A percentile compares a stretch with the other conserved stretches of the same genome.
These are phyloP conservation scores for Scutellaria barbata DNA, from an alignment of 257 asterid species.

Conservation along the genomic window DNA sequence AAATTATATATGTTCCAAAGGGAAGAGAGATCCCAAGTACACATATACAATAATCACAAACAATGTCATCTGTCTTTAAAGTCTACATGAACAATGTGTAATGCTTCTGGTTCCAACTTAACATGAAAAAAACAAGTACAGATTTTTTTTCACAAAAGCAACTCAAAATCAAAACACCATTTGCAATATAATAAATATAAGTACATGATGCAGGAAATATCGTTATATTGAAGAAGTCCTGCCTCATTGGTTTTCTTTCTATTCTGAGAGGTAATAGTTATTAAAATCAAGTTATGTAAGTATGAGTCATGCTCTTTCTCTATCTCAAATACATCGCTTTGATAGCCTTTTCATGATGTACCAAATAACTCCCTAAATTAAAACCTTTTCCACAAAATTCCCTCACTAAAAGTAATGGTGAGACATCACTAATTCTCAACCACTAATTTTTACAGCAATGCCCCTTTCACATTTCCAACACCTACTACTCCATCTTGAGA, in stretches of 20 bases:
- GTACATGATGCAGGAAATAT: not conserved
- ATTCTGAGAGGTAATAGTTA: not conserved
- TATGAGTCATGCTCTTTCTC: not conserved
- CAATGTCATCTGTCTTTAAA: conserved; percentile 3
- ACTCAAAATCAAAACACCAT: not conserved
- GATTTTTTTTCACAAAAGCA: not conserved
- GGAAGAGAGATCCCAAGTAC: too few species aligned
- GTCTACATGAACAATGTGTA: not conserved
- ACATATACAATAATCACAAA: not conserved
- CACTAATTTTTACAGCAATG: not conserved
- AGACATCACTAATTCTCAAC: not conserved
- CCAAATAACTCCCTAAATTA: not conserved
- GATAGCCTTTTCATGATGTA: not conserved
- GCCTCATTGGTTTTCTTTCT: not conserved
- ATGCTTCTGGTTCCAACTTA: conserved; percentile 11
- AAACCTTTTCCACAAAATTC: not conserved
- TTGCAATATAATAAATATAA: not conserved
- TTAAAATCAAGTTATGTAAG: not conserved
- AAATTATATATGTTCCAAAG: too few species aligned
- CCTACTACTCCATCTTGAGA: not conserved
- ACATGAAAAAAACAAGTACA: not conserved
- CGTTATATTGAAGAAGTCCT: not conserved
- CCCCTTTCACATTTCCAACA: conserved; percentile 7
- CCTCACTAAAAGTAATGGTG: not conserved
- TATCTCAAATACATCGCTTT: not conserved